phyloP scores from a whole-genome alignment of 2,329 filamentous ascomycete species.

The Colletotrichum sp. region DNA sequence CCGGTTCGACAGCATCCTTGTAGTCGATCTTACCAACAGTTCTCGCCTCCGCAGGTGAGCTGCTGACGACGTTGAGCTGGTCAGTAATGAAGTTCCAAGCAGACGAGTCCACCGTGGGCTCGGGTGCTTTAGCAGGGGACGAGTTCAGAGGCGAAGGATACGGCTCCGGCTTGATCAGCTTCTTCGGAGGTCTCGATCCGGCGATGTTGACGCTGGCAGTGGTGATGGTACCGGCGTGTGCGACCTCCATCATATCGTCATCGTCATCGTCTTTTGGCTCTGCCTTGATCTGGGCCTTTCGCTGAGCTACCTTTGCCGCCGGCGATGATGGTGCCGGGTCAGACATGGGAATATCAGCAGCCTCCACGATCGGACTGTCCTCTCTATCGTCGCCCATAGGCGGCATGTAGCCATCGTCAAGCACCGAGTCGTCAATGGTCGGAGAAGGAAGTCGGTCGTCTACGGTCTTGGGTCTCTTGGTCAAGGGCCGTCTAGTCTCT shows the following conservation, averaged over 20 bases:
- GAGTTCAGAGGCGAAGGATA: slow-evolving; percentile 78
- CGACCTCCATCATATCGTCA: slow-evolving; percentile 87
- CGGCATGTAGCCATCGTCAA: slow-evolving; percentile 61
- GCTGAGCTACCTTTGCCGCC: slow-evolving; percentile 76
- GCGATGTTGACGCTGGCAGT: slow-evolving; percentile 82
- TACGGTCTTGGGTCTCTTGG: slow-evolving; percentile 63
- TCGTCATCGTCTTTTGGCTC: slow-evolving; percentile 68
- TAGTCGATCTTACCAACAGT: slow-evolving; percentile 82
- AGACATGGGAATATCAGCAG: slow-evolving; percentile 73
- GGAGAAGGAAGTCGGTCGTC: slow-evolving; percentile 54
- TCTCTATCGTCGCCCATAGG: slow-evolving; percentile 49
- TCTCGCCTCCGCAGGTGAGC: slow-evolving; percentile 66
- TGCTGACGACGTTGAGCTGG: slow-evolving; percentile 85
- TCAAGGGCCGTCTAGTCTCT: slow-evolving; percentile 51
- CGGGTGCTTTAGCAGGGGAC: slow-evolving; percentile 70
- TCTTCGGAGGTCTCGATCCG: slow-evolving; percentile 79
- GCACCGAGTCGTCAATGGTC: slow-evolving; percentile 54
- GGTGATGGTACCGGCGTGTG: slow-evolving; percentile 74
- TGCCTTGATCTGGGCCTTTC: slow-evolving; percentile 63
- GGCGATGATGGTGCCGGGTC: slow-evolving; percentile 89
- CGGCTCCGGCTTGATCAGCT: slow-evolving; percentile 69
- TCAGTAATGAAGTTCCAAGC: slow-evolving; percentile 89
- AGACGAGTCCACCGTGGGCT: slow-evolving; percentile 74
- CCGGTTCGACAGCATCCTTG: slow-evolving; percentile 87
- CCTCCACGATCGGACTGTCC: slow-evolving; percentile 55